Evolutionary conservation across 2,329 filamentous ascomycete genomes (phyloP), one percentile per base, ranked within the genome.

Genomic region (Penicillium sp.): DNA sequence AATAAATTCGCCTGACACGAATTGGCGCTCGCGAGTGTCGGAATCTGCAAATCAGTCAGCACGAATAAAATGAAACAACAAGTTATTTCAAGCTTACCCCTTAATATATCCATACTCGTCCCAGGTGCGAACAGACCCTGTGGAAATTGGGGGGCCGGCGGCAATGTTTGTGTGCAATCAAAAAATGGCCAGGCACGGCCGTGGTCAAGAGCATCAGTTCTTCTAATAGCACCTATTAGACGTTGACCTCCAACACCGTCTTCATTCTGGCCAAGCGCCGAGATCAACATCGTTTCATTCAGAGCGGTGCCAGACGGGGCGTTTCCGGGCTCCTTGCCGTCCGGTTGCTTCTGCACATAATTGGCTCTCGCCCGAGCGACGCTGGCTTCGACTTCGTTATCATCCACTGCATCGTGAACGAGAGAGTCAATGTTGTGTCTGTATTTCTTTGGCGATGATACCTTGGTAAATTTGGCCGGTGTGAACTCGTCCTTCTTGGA

Each of bases 391-490:
- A 81, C 80, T 39, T 84, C 83, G 41, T 84, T 78, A 59, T 90
- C 84, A 55, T 81, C 78, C 40, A 79, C 76, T 6, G 85, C 82
- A 65, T 87, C 81, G 45, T 78, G 82, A 40, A 87, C 77, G 9
- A 92, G 78, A 1, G 82, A 79, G 57, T 84, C 83, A 54, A 91
- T 72, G 53, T 87, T 83, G 60, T 87, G 87, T 61, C 83, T 86
- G 70, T 87, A 86, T 65, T 81, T 63, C 27, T 59, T 64, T 5
- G 59, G 59, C 13, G 49, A 57, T 2, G 50, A 36, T 46, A 46
- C 27, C 21, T 10, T 19, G 29, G 46, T 25, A 38, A 49, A 34
- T 25, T 43, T 52, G 46, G 49, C 38, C 33, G 45, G 43, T n/a
- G 38, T 13, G 33, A 33, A 33, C 5, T 21, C 39, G 11, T 21